Evolutionary conservation across 345 rosid species (phyloP), one percentile per base, ranked within the genome.

Genomic region (Euphorbia lathyris): DNA sequence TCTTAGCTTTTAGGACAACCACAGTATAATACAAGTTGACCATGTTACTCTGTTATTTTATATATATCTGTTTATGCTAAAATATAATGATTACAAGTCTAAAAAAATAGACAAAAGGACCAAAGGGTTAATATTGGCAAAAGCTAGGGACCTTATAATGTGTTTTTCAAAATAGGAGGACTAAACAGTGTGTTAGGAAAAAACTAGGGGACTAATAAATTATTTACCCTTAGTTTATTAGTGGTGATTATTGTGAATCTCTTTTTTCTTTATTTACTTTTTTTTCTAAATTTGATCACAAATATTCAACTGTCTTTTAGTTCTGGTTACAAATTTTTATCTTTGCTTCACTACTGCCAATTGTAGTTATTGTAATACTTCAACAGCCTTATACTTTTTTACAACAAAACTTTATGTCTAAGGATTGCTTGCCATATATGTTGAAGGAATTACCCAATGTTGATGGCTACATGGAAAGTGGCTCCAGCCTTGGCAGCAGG

Each of bases 401-500:
- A 17, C 20, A 14, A 51, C 16, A 58, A 45, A 67, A 62, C 43
- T 68, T 40, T 34, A 27, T 63, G 13, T 63, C 71, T 78, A 70
- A 59, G 11, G 43, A 47, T 52, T 69, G 11, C 7, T 70, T 72
- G 22, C 56, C 56, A 25, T 57, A 69, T 79, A 14, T 75, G 47
- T 66, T 86, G 84, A 86, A 91, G 97, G 99, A 95, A 95, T 77
- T 92, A 96, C 73, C 99, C 98, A 0, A 74, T 96, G 19, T 80
- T 92, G 86, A 86, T 96, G 97, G 96, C 98, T 58, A 74, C 86
- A 63, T 92, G 99, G 98, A 96, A 96, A 80, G 96, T 92, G 26
- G 99, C 99, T 80, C 98, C 99, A 72, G 90, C 99, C 45, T 76
- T 96, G 81, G 99, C 99, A 70, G 99, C 99, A 23, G 99, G 99